phyloP scores from a whole-genome alignment of 2,329 filamentous ascomycete genomes.

The Diaporthe vexans region DNA sequence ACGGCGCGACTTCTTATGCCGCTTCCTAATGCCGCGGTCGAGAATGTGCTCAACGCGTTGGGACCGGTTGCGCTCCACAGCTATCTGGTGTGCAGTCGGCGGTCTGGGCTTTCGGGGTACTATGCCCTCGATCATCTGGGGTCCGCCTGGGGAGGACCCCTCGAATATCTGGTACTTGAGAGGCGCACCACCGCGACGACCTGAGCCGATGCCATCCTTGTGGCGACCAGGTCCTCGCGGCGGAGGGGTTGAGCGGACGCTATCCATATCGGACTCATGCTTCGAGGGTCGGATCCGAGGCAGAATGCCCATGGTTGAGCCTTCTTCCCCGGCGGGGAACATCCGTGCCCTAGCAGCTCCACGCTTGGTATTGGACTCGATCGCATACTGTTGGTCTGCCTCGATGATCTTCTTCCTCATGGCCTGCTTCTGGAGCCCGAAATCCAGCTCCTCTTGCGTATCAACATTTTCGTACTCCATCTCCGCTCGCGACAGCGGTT shows the following conservation, averaged over 20 bases:
- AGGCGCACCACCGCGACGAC: slow-evolving; percentile 60
- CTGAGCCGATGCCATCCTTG: slow-evolving; percentile 51
- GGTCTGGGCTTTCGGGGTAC: slow-evolving; percentile 76
- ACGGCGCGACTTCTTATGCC: slow-evolving; percentile 75
- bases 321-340: slow-evolving; percentile 58
- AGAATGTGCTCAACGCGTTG: slow-evolving; percentile 87
- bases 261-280: slow-evolving; percentile 69
- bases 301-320: slow-evolving; percentile 69
- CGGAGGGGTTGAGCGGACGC: slow-evolving; percentile 66
- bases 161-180: slow-evolving; percentile 74
- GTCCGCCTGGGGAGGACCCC: slow-evolving; percentile 70
- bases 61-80: slow-evolving; percentile 83
- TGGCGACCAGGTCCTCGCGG: slow-evolving; percentile 56
- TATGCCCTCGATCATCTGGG: slow-evolving; percentile 67
- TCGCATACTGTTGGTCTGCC: slow-evolving; percentile 79
- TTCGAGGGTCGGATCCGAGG: slow-evolving; percentile 74
- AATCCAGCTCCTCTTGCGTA: slow-evolving; percentile 76
- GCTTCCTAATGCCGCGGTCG: slow-evolving; percentile 77
- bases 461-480: slow-evolving; percentile 81
- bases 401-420: slow-evolving; percentile 82
- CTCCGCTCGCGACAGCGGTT: slow-evolving; percentile 75
- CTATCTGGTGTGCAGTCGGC: slow-evolving; percentile 84
- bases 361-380: slow-evolving; percentile 71
- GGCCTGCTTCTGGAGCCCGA: slow-evolving; percentile 80
- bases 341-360: slow-evolving; percentile 55